A percentile compares a stretch with the other conserved stretches of the same genome.
Evolutionary conservation across 2,329 filamentous ascomycete genomes (phyloP).

Genomic region (Davidsoniella virescens): DNA sequence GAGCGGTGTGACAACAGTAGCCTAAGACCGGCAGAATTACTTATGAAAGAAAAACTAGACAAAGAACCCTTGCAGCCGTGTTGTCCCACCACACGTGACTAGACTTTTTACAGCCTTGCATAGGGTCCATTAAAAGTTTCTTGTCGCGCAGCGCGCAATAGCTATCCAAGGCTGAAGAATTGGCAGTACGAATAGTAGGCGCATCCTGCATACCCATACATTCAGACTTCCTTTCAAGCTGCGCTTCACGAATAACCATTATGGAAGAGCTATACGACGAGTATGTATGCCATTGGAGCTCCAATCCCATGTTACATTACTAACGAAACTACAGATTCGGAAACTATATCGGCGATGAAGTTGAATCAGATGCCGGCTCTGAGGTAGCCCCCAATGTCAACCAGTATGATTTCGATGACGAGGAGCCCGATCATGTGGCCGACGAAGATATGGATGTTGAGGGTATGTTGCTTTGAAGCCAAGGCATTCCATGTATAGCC

Average conservation of each 20-base stretch:
- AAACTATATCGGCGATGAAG: conserved; percentile 93
- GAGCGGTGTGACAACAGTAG: neutral
- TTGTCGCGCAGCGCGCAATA: conserved; percentile 14
- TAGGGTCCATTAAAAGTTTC: conserved; percentile 12
- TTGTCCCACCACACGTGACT: conserved; percentile 4
- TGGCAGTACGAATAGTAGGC: neutral
- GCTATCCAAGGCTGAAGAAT: conserved; percentile 11
- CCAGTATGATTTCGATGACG: conserved; percentile 71
- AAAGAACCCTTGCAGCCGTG: neutral
- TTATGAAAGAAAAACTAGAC: neutral
- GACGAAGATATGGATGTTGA: conserved; percentile 92
- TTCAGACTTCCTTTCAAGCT: neutral
- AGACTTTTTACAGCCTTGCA: conserved; percentile 9
- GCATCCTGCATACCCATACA: neutral
- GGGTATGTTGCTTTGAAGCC: conserved; percentile 31
- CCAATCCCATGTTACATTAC: neutral
- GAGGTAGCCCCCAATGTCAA: conserved; percentile 56
- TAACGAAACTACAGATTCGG: conserved; percentile 51
- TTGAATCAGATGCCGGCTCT: conserved; percentile 70
- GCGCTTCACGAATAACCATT: conserved; percentile 14
- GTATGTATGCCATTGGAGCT: conserved; percentile 28
- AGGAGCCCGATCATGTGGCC: conserved; percentile 38
- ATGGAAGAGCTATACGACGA: conserved; percentile 99
- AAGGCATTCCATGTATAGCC: no score
- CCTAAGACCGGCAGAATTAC: neutral